These are phyloP conservation scores for Candida tallmaniae DNA, from an alignment of 805 yeast species.

Conservation along the genomic window DNA sequence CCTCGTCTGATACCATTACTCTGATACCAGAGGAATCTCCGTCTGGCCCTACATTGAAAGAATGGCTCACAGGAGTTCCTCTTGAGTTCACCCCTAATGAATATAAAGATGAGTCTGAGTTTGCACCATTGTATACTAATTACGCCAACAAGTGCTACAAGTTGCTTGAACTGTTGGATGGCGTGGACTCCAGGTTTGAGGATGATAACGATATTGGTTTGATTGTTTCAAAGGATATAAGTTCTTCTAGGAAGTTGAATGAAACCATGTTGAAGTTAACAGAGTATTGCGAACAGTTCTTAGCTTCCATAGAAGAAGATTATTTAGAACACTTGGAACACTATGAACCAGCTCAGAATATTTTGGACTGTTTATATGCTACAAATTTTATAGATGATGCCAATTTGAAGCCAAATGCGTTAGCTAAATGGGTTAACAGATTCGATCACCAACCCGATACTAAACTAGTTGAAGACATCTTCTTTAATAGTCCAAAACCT, in stretches of 20 bases:
- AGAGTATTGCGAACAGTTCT: slow-evolving; percentile 24
- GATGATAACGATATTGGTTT: slow-evolving; percentile 28
- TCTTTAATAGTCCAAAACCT: slow-evolving; percentile 41
- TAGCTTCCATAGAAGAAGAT: slow-evolving; percentile 19
- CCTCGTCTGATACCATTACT: slow-evolving; percentile 12
- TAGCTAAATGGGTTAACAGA: slow-evolving; percentile 62
- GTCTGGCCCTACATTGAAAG: slow-evolving; percentile 39
- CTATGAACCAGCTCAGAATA: slow-evolving; percentile 42
- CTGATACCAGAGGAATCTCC: slow-evolving; percentile 6
- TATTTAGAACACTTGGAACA: slow-evolving; percentile 21
- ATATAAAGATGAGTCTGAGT: slow-evolving; percentile 28
- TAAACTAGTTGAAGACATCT: slow-evolving; percentile 43
- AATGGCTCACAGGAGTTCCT: slow-evolving; percentile 39
- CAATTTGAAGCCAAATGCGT: slow-evolving; percentile 38
- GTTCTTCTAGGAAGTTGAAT: slow-evolving; percentile 12
- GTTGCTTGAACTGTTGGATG: slow-evolving; percentile 39
- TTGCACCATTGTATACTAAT: slow-evolving; percentile 37
- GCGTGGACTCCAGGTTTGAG: slow-evolving; percentile 9
- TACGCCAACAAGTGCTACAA: slow-evolving; percentile 51
- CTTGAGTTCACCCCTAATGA: slow-evolving; percentile 41
- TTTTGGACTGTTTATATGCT: slow-evolving; percentile 57
- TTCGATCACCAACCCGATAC: slow-evolving; percentile 64
- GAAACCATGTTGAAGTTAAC: slow-evolving; percentile 24
- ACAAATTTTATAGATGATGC: slow-evolving; percentile 38
- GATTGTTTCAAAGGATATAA: slow-evolving; percentile 13